These are phyloP conservation scores for Cercospora nicotianae DNA, from an alignment of 2,329 filamentous ascomycete species.

Conservation along the genomic window DNA sequence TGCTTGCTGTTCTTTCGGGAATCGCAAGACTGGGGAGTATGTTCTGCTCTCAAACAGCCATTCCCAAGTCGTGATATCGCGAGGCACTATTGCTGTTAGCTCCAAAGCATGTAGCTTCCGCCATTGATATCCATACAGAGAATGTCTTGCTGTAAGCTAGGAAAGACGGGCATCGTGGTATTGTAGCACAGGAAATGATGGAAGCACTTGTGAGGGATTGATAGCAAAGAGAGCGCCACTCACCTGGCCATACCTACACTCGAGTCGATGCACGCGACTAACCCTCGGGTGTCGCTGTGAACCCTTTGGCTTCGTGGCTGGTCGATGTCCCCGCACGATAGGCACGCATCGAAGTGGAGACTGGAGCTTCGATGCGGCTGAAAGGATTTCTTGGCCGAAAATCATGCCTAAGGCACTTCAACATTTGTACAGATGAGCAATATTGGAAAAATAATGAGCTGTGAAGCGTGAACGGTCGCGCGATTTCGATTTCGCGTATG, in stretches of 20 bases:
- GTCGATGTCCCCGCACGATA: conserved; percentile 3
- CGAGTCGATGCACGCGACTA: conserved; percentile 4
- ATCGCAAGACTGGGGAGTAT: conserved; percentile 51
- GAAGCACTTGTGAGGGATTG: not conserved
- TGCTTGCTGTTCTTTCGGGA: conserved; percentile 43
- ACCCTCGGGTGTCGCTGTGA: conserved; percentile 12
- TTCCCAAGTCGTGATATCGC: conserved; percentile 58
- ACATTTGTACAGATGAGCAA: not conserved
- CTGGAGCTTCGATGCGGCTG: conserved; percentile 1
- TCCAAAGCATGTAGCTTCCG: not conserved
- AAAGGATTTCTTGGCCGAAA: not conserved
- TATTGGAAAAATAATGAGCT: not conserved
- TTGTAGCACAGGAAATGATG: not conserved
- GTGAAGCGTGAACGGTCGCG: not conserved
- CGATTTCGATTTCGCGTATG: not conserved
- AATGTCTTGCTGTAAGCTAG: conserved; percentile 30
- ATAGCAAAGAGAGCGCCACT: not conserved
- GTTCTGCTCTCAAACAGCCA: conserved; percentile 59
- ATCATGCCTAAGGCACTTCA: not conserved
- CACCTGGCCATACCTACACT: not conserved
- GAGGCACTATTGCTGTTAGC: conserved; percentile 49
- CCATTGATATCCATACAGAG: conserved; percentile 19
- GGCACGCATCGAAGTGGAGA: not conserved
- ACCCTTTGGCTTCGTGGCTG: conserved; percentile 3
- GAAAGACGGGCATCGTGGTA: conserved; percentile 23